Evolutionary conservation across 768 basidiomycete genomes (phyloP).

Genomic region (Lactifluus echinatus): DNA sequence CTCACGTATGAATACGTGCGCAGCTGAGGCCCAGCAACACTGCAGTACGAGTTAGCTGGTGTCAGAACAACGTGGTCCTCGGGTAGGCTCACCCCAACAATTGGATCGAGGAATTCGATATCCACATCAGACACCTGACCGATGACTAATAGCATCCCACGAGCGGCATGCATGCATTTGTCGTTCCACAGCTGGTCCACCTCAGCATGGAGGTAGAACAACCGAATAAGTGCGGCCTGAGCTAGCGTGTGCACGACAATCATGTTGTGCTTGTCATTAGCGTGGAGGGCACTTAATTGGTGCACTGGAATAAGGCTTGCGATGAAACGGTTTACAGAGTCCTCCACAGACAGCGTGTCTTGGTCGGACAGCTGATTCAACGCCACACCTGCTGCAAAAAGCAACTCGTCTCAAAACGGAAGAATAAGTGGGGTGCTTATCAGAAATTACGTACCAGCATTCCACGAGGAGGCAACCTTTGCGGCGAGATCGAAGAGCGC

Average conservation of each 20-base stretch:
- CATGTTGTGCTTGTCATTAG: conserved; percentile 52
- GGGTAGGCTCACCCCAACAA: conserved; percentile 51
- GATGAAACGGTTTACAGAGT: conserved; percentile 53
- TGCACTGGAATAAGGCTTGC: conserved; percentile 56
- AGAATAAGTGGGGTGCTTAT: conserved; percentile 10
- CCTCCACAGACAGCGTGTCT: conserved; percentile 54
- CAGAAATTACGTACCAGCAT: conserved; percentile 37
- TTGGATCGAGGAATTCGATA: conserved; percentile 66
- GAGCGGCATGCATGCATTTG: conserved; percentile 58
- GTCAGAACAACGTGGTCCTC: not conserved
- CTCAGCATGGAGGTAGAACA: conserved; percentile 40
- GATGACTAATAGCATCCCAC: conserved; percentile 49
- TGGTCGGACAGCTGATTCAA: conserved; percentile 42
- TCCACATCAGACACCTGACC: conserved; percentile 57
- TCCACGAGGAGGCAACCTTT: conserved; percentile 51
- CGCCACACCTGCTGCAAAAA: conserved; percentile 25
- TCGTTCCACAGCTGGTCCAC: conserved; percentile 54
- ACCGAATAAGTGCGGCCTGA: conserved; percentile 55
- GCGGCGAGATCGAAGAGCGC: conserved; percentile 64
- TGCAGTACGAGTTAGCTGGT: conserved; percentile 24
- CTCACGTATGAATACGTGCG: conserved; percentile 59
- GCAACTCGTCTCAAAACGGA: not conserved
- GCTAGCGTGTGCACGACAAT: conserved; percentile 57
- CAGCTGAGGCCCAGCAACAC: conserved; percentile 66
- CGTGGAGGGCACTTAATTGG: conserved; percentile 47